These are phyloP conservation scores for Nemania diffusa DNA, from an alignment of 2,329 filamentous ascomycete genomes.

Conservation along the genomic window DNA sequence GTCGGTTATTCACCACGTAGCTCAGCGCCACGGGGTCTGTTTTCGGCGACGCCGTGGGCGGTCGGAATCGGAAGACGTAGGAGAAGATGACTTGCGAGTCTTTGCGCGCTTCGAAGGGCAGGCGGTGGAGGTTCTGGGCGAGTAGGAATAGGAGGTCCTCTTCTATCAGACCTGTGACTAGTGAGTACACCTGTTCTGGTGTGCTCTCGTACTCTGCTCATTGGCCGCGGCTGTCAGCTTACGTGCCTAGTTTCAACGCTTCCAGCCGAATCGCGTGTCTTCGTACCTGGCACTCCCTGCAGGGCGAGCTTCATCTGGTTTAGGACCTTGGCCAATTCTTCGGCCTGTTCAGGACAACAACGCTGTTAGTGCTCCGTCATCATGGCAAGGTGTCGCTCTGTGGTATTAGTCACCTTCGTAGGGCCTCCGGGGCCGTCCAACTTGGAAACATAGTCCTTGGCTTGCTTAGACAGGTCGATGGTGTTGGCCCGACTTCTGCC, in stretches of 20 bases:
- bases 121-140: slow-evolving; percentile 80
- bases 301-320: slow-evolving; percentile 92
- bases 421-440: slow-evolving; percentile 62
- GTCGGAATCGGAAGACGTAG: slow-evolving; percentile 90
- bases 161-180: slow-evolving; percentile 85
- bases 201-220: slow-evolving; percentile 81
- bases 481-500: slow-evolving; percentile 62
- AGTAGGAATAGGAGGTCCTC: slow-evolving; percentile 90
- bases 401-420: slow-evolving; percentile 56
- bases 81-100: slow-evolving; percentile 96
- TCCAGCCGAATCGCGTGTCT: neutral
- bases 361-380: slow-evolving; percentile 40
- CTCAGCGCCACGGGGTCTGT: slow-evolving; percentile 85
- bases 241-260: neutral
- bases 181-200: slow-evolving; percentile 86
- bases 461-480: slow-evolving; percentile 66
- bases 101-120: slow-evolving; percentile 96
- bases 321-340: slow-evolving; percentile 87
- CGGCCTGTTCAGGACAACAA: slow-evolving; percentile 66
- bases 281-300: slow-evolving; percentile 88
- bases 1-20: slow-evolving; percentile 86
- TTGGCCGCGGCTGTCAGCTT: slow-evolving; percentile 33
- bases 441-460: slow-evolving; percentile 63
- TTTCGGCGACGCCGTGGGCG: slow-evolving; percentile 71
- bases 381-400: slow-evolving; percentile 19